phyloP scores from a whole-genome alignment of 257 asterid genomes.

The Solanum clarkiae region DNA sequence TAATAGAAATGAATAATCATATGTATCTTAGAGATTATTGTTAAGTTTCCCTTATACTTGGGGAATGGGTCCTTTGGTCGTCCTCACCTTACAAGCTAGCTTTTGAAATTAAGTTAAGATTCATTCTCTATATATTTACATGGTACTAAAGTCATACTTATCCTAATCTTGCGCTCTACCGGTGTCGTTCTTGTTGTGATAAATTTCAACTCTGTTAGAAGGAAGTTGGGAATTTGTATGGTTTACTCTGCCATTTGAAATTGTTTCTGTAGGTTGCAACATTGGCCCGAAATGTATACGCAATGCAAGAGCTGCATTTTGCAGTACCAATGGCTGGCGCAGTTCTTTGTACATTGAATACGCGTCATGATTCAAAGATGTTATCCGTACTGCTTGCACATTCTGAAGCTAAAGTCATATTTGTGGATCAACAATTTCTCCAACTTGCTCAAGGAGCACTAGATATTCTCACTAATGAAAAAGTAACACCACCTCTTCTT shows the following conservation, averaged over 20 bases:
- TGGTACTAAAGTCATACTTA: too few relatives aligned
- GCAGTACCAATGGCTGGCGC: constrained; percentile 37
- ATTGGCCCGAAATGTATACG: constrained; percentile 28
- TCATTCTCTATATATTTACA: too few relatives aligned
- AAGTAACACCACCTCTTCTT: constrained; percentile 4
- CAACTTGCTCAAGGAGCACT: constrained; percentile 18
- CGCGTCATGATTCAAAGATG: constrained; percentile 22
- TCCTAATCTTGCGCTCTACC: too few relatives aligned
- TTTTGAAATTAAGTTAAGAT: too few relatives aligned
- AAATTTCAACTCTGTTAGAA: too few relatives aligned
- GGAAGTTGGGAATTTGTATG: background rate
- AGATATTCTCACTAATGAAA: background rate
- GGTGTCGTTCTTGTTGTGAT: too few relatives aligned
- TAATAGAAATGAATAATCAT: background rate
- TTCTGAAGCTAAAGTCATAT: constrained; percentile 25
- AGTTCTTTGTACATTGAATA: constrained; percentile 18
- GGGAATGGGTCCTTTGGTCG: too few relatives aligned
- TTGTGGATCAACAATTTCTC: constrained; percentile 21
- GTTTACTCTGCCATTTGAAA: background rate
- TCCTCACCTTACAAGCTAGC: too few relatives aligned
- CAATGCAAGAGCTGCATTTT: constrained; percentile 32
- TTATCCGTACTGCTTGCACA: constrained; percentile 14
- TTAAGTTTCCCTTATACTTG: too few relatives aligned
- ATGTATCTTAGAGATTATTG: background rate
- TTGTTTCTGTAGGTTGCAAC: constrained; percentile 15